phyloP scores from a whole-genome alignment of 352 stramenopile genomes.

The Globisporangium okanoganense region DNA sequence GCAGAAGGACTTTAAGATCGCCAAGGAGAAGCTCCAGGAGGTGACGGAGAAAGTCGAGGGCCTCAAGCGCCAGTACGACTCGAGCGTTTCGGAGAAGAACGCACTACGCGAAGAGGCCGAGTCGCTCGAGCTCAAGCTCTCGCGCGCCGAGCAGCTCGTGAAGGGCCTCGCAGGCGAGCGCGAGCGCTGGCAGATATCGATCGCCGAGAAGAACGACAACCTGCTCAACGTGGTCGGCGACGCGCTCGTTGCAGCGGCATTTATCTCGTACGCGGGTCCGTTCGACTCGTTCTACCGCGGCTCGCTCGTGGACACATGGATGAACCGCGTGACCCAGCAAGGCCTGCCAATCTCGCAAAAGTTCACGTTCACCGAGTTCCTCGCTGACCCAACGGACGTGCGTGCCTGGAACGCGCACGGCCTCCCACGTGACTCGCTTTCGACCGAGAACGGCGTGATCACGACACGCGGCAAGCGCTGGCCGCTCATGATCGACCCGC shows the following conservation, averaged over 20 bases:
- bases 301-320: conserved; percentile 87
- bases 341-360: conserved; percentile 78
- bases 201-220: conserved; percentile 86
- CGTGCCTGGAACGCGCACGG: conserved; percentile 94
- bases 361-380: conserved; percentile 92
- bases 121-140: conserved; percentile 90
- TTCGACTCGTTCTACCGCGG: conserved; percentile 92
- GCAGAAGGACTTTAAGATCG: conserved; percentile 84
- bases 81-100: conserved; percentile 93
- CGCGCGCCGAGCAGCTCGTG: conserved; percentile 93
- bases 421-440: conserved; percentile 90
- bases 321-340: conserved; percentile 81
- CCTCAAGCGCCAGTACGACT: conserved; percentile 91
- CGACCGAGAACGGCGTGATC: conserved; percentile 96
- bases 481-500: conserved; percentile 97
- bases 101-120: conserved; percentile 91
- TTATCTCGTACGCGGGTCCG: conserved; percentile 94
- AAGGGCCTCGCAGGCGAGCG: conserved; percentile 91
- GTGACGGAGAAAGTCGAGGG: conserved; percentile 91
- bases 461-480: conserved; percentile 91
- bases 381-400: conserved; percentile 93
- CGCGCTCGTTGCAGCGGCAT: conserved; percentile 90
- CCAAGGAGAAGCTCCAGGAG: conserved; percentile 87
- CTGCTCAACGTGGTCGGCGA: conserved; percentile 91
- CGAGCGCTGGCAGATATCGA: conserved; percentile 91